Evolutionary conservation across 495 filamentous ascomycete species (phyloP).

Genomic region (Wilcoxina mikolae): DNA sequence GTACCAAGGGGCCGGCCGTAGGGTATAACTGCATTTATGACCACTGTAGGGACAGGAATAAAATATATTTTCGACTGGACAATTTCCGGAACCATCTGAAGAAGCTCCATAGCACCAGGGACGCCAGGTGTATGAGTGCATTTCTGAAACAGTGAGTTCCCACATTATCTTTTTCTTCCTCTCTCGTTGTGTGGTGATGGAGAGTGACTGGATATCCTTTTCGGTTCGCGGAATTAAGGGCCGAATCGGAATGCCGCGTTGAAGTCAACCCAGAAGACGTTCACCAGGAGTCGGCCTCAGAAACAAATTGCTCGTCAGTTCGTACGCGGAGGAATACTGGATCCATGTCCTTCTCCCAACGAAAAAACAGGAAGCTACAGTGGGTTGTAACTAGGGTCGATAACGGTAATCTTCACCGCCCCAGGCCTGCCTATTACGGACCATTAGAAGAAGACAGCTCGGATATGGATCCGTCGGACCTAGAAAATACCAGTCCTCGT

Average conservation of each 20-base stretch:
- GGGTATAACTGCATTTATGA: conserved; percentile 50
- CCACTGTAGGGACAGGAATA: conserved; percentile 50
- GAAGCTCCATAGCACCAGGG: conserved; percentile 46
- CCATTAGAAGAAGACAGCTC: conserved; percentile 2
- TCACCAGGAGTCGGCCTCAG: neutral
- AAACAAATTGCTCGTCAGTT: neutral
- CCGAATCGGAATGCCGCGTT: conserved; percentile 24
- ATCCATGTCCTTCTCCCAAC: neutral
- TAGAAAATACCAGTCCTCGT: neutral
- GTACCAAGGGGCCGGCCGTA: conserved; percentile 20
- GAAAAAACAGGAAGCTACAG: neutral
- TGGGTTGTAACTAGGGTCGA: conserved; percentile 2
- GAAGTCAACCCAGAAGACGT: conserved; percentile 4
- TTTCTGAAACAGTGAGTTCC: conserved; percentile 27
- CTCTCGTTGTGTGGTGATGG: neutral
- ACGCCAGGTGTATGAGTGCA: conserved; percentile 11
- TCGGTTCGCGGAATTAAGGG: conserved; percentile 8
- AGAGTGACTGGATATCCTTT: neutral
- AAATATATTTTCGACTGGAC: conserved; percentile 76
- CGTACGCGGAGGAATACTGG: neutral
- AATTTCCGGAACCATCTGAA: conserved; percentile 81
- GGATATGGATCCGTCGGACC: conserved; percentile 2
- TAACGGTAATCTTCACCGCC: conserved; percentile 1
- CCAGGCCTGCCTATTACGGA: conserved; percentile 1
- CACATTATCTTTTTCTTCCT: conserved; percentile 2